A percentile compares a stretch with the other conserved stretches of the same genome.
Evolutionary conservation across 345 rosid species (phyloP).

Genomic region (Ceriops decandra): DNA sequence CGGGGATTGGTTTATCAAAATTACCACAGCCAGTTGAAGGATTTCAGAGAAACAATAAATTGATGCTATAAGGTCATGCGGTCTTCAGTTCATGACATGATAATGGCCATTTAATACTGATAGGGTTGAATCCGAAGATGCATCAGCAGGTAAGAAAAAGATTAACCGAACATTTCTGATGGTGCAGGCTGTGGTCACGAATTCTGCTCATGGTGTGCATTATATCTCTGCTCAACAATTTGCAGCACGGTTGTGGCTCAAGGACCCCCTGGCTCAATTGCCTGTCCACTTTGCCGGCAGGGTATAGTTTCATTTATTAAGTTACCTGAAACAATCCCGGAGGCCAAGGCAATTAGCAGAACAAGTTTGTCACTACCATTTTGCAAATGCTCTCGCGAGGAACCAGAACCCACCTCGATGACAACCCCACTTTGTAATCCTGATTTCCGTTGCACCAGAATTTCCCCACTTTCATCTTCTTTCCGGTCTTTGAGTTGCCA

Average conservation of each 20-base stretch:
- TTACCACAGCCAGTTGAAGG: too few species aligned
- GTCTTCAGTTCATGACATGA: too few species aligned
- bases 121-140: neutral
- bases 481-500: slow-evolving; percentile 71
- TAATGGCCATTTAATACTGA: too few species aligned
- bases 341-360: slow-evolving; percentile 44
- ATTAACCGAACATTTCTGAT: neutral
- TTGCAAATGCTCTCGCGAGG: slow-evolving; percentile 70
- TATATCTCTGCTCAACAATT: slow-evolving; percentile 77
- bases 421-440: slow-evolving; percentile 70
- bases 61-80: too few species aligned
- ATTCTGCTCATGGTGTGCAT: slow-evolving; percentile 80
- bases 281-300: slow-evolving; percentile 90
- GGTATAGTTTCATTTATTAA: slow-evolving; percentile 74
- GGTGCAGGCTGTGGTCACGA: slow-evolving; percentile 82
- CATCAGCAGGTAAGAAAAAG: neutral
- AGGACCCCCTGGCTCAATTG: slow-evolving; percentile 66
- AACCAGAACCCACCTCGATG: slow-evolving; percentile 47
- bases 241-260: slow-evolving; percentile 40
- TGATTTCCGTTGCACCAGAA: slow-evolving; percentile 40
- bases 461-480: slow-evolving; percentile 60
- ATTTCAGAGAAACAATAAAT: too few species aligned
- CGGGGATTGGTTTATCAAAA: too few species aligned
- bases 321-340: slow-evolving; percentile 49
- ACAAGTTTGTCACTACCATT: slow-evolving; percentile 70